phyloP scores from a whole-genome alignment of 805 yeast genomes.

The Wickerhamiella galacta region DNA sequence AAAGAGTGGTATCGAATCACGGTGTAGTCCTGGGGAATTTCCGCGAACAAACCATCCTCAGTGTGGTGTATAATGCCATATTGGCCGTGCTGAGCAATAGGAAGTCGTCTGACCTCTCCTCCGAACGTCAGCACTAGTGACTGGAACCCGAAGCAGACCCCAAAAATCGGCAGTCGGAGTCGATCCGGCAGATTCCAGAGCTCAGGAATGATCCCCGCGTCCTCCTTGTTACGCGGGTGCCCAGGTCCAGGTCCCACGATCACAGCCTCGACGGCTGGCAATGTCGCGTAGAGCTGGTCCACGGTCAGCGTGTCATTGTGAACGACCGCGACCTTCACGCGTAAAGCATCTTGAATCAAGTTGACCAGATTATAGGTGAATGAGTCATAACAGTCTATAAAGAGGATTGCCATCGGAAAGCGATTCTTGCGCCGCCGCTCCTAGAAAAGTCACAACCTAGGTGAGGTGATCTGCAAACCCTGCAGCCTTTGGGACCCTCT shows the following conservation, averaged over 20 bases:
- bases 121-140: conserved; percentile 53
- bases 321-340: conserved; percentile 35
- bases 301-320: conserved; percentile 40
- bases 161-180: conserved; percentile 51
- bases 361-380: conserved; percentile 69
- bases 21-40: conserved; percentile 30
- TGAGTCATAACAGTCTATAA: conserved; percentile 89
- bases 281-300: conserved; percentile 24
- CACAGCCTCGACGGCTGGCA: conserved; percentile 50
- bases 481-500: too few relatives aligned
- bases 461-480: too few relatives aligned
- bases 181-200: conserved; percentile 29
- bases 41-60: conserved; percentile 26
- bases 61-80: conserved; percentile 34
- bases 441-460: too few relatives aligned
- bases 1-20: conserved; percentile 86
- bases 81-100: conserved; percentile 71
- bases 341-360: conserved; percentile 29
- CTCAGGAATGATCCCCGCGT: conserved; percentile 54
- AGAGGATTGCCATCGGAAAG: conserved; percentile 32
- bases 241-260: conserved; percentile 98
- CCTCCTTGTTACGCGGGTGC: conserved; percentile 45
- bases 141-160: conserved; percentile 90
- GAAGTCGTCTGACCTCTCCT: conserved; percentile 34
- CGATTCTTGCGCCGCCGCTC: too few relatives aligned